Base-by-base conservation (phyloP, 257 asterid genomes). In the Przewalskia tangutica region DNA sequence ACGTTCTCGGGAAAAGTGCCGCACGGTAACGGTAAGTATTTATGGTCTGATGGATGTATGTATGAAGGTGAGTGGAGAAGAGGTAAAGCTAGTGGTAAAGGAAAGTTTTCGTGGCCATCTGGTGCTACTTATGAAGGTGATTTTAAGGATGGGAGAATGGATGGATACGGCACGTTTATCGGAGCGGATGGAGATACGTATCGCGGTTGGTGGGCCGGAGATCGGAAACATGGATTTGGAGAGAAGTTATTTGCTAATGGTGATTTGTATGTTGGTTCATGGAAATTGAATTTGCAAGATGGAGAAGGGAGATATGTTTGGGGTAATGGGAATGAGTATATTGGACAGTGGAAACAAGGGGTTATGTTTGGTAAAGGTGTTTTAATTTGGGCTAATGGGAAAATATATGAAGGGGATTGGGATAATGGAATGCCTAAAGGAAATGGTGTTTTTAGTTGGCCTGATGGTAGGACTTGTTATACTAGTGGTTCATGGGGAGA, bases 331-430 rank as follows among this genome's bases (percentile, higher is more conserved):
- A 81, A 81, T 56, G 84, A 81, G 84, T 83, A 83, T 42, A 58
- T 83, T 4, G 85, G 85, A 17, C 83, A 83, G 8, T 83, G 85
- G 85, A 83, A 36, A 62, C 79, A 83, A 48, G 83, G 83, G 16
- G 85, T 83, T 11, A 83, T 83, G 85, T 79, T 27, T 66, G 85
- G 85, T 16, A 83, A 83, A 83, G 85, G 85, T 11, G 80, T 83
- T 66, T 46, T 83, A 46, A 79, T 83, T 78, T 83, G 85, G 85
- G 83, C 76, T 7, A 83, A 79, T 70, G 85, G 85, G 81, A 83
- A 83, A 32, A 79, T 83, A 55, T 83, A 78, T 68, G 85, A 83
- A 78, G 85, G 85, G 12, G 85, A 83, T 78, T 79, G 85, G 85
- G 80, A 77, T 23, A 64, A 79, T 78, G 85, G 85, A 23, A 76